These are phyloP conservation scores for Keithomyces neogunnii DNA, from an alignment of 2,329 filamentous ascomycete genomes.

Conservation along the genomic window DNA sequence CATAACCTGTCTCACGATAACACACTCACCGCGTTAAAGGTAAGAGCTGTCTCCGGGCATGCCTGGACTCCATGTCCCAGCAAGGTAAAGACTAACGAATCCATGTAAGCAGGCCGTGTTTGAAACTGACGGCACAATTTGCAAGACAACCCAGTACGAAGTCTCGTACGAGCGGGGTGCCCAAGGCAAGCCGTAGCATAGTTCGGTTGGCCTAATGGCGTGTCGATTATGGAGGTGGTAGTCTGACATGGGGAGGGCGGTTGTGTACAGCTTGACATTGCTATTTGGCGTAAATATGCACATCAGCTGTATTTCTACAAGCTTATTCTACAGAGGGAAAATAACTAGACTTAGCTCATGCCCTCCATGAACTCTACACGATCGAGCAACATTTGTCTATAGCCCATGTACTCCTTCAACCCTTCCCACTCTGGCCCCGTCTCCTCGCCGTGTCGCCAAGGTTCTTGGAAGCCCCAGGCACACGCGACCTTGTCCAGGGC, in stretches of 20 bases:
- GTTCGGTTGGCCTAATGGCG: not conserved
- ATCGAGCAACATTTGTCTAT: constrained; percentile 85
- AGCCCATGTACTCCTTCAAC: constrained; percentile 72
- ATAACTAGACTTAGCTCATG: constrained; percentile 45
- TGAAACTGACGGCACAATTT: constrained; percentile 14
- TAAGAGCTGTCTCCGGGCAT: constrained; percentile 5
- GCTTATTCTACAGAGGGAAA: not conserved
- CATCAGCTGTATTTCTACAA: not conserved
- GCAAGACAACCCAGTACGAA: constrained; percentile 28
- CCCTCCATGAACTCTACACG: constrained; percentile 85
- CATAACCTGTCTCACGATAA: constrained; percentile 23
- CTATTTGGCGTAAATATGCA: not conserved
- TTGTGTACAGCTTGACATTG: too few species aligned
- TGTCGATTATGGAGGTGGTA: not conserved
- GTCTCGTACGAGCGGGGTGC: constrained; percentile 22
- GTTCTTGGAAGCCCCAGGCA: constrained; percentile 86
- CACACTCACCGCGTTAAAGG: constrained; percentile 28
- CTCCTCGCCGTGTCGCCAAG: constrained; percentile 75
- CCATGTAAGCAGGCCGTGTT: not conserved
- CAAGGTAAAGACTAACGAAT: too few species aligned
- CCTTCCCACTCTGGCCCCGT: constrained; percentile 84
- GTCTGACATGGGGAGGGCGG: not conserved
- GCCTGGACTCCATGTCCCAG: not conserved
- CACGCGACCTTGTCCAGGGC: constrained; percentile 79
- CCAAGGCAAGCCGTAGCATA: not conserved